Conservation (phyloP, 768 basidiomycete species). For the Pulveroboletus ravenelii region DNA sequence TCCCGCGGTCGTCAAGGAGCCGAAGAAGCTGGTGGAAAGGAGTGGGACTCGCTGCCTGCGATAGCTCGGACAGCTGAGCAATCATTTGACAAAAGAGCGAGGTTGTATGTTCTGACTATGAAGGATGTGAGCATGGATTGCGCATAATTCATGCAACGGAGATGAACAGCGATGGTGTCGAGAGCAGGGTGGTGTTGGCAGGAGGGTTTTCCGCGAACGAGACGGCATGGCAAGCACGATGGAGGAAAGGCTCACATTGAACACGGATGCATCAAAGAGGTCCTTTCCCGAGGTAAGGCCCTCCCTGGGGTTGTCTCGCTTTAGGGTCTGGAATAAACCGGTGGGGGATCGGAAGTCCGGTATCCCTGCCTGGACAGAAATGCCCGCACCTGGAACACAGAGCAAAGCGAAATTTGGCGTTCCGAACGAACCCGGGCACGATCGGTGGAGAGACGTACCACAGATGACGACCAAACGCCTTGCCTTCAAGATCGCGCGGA, state of each 20-base stretch:
- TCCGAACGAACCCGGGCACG: conserved; percentile 8
- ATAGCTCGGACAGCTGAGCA: conserved; percentile 70
- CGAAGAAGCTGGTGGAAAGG: conserved; percentile 76
- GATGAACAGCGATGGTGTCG: background rate
- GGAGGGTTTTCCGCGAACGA: background rate
- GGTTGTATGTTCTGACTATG: conserved; percentile 69
- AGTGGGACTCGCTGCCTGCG: conserved; percentile 70
- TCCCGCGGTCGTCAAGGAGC: conserved; percentile 67
- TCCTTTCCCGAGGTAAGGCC: conserved; percentile 74
- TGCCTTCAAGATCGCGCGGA: conserved; percentile 72
- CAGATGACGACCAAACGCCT: conserved; percentile 82
- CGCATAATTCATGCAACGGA: background rate
- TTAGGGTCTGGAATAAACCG: conserved; percentile 75
- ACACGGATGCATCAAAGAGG: conserved; percentile 86
- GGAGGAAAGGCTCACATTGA: conserved; percentile 53
- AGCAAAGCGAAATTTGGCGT: background rate
- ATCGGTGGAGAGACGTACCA: conserved; percentile 47
- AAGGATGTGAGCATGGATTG: conserved; percentile 18
- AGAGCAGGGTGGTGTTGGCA: background rate
- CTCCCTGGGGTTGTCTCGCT: conserved; percentile 73
- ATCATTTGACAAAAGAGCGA: conserved; percentile 87
- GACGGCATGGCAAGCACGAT: conserved; percentile 3
- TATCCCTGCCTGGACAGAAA: conserved; percentile 83
- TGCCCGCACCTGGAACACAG: conserved; percentile 65
- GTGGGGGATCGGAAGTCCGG: conserved; percentile 84